Evolutionary conservation across 192 early-diverging fungal species (phyloP).

Genomic region (Rhizophagus clarus): DNA sequence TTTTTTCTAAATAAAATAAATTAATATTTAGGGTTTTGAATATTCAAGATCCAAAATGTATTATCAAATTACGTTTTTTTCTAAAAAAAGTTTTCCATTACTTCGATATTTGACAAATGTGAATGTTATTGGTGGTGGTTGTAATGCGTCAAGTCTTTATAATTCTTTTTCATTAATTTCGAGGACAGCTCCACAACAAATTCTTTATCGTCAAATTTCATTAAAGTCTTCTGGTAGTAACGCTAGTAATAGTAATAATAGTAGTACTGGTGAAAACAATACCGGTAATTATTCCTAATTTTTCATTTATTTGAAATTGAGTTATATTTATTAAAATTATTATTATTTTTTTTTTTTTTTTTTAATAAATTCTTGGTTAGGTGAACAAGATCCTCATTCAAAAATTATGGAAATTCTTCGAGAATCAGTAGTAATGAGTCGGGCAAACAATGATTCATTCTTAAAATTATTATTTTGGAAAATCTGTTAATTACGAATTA

Average conservation of each 20-base stretch:
- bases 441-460: no score
- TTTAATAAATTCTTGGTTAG: background rate
- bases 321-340: background rate
- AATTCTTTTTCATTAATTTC: background rate
- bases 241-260: background rate
- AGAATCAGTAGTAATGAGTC: slow-evolving; percentile 11
- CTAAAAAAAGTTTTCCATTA: background rate
- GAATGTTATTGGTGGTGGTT: background rate
- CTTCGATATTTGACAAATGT: background rate
- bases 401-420: slow-evolving; percentile 26
- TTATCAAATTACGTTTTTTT: background rate
- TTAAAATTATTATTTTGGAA: no score
- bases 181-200: background rate
- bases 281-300: background rate
- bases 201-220: background rate
- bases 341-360: background rate
- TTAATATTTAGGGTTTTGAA: no score
- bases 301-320: background rate
- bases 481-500: no score
- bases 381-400: slow-evolving; percentile 5
- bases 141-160: background rate
- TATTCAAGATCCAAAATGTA: background rate
- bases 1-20: no score
- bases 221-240: background rate
- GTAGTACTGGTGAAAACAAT: background rate